Percentiles rank a stretch among this genome's conserved stretches.
Conservation (phyloP, 331 rosid species). For the Spiraea crenata region DNA sequence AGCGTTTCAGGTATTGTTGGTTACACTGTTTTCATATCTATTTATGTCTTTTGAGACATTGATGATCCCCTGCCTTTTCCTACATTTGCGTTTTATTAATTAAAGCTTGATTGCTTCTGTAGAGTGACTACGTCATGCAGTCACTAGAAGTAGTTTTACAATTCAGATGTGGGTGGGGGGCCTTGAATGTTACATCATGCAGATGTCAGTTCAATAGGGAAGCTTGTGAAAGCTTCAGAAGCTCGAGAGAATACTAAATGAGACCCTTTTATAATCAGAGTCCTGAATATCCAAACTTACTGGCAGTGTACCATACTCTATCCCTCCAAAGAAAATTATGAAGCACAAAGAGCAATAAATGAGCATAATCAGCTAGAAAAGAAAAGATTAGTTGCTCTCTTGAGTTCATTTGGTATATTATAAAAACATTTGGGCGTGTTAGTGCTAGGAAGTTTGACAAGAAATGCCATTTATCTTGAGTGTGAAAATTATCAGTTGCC, state of each 20-base stretch:
- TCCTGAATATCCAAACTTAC: neutral
- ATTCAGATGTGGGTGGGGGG: neutral
- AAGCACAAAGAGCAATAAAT: neutral
- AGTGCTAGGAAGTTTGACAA: neutral
- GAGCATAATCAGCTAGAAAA: neutral
- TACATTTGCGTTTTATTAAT: neutral
- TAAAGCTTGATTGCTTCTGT: neutral
- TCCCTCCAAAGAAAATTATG: neutral
- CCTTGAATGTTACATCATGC: neutral
- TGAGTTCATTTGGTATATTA: neutral
- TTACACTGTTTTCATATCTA: neutral
- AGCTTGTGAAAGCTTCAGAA: neutral
- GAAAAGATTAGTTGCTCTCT: neutral
- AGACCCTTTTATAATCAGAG: neutral
- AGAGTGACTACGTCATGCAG: neutral
- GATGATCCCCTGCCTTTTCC: neutral
- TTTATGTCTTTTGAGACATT: neutral
- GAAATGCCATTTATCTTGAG: neutral
- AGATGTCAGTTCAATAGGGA: neutral
- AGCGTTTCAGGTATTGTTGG: constrained; percentile 65
- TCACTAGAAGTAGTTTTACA: neutral
- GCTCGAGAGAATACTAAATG: neutral
- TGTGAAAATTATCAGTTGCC: neutral
- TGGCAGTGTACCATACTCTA: neutral
- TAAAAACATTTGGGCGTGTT: neutral